Conservation (phyloP, 306 rosid genomes). For the Crataegus laevigata region DNA sequence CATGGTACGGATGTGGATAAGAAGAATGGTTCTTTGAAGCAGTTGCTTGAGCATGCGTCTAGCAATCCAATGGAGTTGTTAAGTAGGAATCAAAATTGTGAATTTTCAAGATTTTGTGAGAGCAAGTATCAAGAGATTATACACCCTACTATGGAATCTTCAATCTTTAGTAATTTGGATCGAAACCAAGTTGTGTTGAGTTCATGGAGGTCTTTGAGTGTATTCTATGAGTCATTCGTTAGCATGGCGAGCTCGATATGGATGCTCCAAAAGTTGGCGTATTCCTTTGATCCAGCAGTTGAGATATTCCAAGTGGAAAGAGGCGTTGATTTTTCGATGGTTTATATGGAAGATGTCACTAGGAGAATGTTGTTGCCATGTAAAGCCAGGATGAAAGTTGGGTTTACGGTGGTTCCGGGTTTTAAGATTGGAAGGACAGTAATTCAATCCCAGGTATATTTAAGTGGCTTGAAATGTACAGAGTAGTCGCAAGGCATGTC, state of each 20-base stretch:
- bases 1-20: slow-evolving; percentile 25
- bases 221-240: slow-evolving; percentile 80
- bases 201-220: slow-evolving; percentile 82
- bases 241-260: slow-evolving; percentile 87
- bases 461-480: slow-evolving; percentile 37
- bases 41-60: slow-evolving; percentile 82
- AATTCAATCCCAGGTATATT: slow-evolving; percentile 81
- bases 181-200: slow-evolving; percentile 54
- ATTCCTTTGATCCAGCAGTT: slow-evolving; percentile 60
- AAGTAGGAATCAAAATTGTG: slow-evolving; percentile 44
- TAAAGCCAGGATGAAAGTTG: slow-evolving; percentile 65
- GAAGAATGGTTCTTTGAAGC: slow-evolving; percentile 37
- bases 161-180: slow-evolving; percentile 69
- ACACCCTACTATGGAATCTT: slow-evolving; percentile 81
- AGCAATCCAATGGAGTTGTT: slow-evolving; percentile 88
- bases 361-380: slow-evolving; percentile 42
- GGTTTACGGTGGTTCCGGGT: slow-evolving; percentile 90
- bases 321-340: slow-evolving; percentile 72
- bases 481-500: slow-evolving; percentile 21
- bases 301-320: slow-evolving; percentile 84
- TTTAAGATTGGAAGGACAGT: slow-evolving; percentile 65
- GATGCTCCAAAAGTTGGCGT: slow-evolving; percentile 83
- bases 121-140: slow-evolving; percentile 72
- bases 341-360: slow-evolving; percentile 87
- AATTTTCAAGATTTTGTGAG: slow-evolving; percentile 76